Evolutionary conservation across 2,329 filamentous ascomycete species (phyloP).

Genomic region (Diaporthe longicolla): DNA sequence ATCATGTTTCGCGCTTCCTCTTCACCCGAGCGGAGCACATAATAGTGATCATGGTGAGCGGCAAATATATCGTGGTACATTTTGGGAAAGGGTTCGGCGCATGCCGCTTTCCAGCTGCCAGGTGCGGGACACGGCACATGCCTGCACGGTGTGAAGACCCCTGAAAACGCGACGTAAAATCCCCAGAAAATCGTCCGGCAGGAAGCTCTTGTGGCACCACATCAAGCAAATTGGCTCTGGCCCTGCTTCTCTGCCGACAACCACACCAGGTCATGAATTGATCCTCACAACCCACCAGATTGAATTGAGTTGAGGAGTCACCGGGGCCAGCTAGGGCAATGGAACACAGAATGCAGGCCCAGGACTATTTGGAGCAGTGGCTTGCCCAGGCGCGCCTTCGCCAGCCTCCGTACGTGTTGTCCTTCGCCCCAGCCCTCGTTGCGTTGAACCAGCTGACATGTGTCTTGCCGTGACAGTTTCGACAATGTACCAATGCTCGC

Average conservation of each 20-base stretch:
- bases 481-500: constrained; percentile 13
- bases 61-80: background rate
- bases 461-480: constrained; percentile 24
- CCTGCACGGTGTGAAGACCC: constrained; percentile 23
- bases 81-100: background rate
- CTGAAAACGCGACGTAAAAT: constrained; percentile 34
- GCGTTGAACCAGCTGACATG: constrained; percentile 31
- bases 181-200: constrained; percentile 34
- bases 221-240: background rate
- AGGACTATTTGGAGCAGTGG: constrained; percentile 36
- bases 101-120: background rate
- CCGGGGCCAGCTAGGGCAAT: constrained; percentile 8
- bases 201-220: constrained; percentile 41
- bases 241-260: constrained; percentile 1
- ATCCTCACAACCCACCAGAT: background rate
- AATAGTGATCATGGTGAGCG: background rate
- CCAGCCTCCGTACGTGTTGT: constrained; percentile 37
- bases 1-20: background rate
- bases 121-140: background rate
- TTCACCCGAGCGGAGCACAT: background rate
- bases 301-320: background rate
- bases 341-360: constrained; percentile 35
- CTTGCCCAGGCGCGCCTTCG: constrained; percentile 38
- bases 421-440: background rate
- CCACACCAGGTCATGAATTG: constrained; percentile 15